Evolutionary conservation across 208 protist genomes (phyloP), one percentile per base, ranked within the genome.

Genomic region (Borovskyia barvae): DNA sequence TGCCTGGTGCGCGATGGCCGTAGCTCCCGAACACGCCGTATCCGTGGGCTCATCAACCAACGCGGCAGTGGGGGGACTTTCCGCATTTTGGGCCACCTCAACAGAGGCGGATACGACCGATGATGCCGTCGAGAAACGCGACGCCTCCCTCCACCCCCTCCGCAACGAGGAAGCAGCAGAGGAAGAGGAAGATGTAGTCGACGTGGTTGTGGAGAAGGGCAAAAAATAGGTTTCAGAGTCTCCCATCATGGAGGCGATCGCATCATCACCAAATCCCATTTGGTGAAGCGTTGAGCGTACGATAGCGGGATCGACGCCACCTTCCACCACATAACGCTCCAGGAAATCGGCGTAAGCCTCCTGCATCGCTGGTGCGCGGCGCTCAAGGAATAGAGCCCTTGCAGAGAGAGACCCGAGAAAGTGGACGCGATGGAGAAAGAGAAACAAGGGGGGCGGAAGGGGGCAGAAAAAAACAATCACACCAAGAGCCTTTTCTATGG

Each of bases 291-390:
- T 79, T n/a, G 64, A 48, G 2, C 62, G 73, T 40, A 90, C 79
- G n/a, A 85, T 55, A 24, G n/a, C 50, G 28, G 66, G 41, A 54
- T 90, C 75, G 24, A 90, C 68, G 9, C 25, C 55, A 12, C 53
- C 52, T 1, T 42, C 40, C 3, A 75, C 52, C 2, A 79, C 35
- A 19, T 43, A 40, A 37, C 50, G 55, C 25, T 66, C 45, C 50
- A 90, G 62, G 53, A 87, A 90, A 26, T 71, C 58, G 9, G 66
- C 71, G 46, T 90, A 90, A 7, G 71, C 58, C 40, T 82, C 83
- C 25, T 85, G n/a, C 70, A 9, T 63, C 19, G 24, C 66, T 64
- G 12, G 69, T 35, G 41, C 84, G 46, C 83, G 87, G 86, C 33
- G 39, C 8, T 2, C 19, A 20, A 11, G n/a, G n/a, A n/a, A n/a